These are phyloP conservation scores for Monilinia aucupariae DNA, from an alignment of 2,329 filamentous ascomycete species.

Conservation along the genomic window DNA sequence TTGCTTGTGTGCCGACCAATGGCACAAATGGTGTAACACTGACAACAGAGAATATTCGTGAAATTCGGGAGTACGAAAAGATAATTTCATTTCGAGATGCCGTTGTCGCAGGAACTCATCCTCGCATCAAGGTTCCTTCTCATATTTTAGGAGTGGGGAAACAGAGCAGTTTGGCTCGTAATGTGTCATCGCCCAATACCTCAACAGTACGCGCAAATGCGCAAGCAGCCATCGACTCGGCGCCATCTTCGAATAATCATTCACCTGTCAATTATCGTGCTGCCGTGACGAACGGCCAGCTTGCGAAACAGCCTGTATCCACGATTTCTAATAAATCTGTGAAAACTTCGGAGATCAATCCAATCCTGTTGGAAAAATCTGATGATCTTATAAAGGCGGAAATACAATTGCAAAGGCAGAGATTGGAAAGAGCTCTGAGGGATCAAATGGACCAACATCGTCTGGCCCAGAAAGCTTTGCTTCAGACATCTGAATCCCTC, in stretches of 20 bases:
- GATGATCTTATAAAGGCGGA: constrained; percentile 79
- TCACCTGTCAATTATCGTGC: constrained; percentile 30
- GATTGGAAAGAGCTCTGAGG: constrained; percentile 70
- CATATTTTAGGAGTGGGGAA: constrained; percentile 37
- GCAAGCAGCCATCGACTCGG: constrained; percentile 23
- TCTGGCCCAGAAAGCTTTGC: constrained; percentile 39
- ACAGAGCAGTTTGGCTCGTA: constrained; percentile 23
- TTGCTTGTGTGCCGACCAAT: constrained; percentile 33
- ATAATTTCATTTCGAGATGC: constrained; percentile 76
- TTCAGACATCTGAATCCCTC: constrained; percentile 46
- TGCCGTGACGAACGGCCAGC: constrained; percentile 33
- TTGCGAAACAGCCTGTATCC: constrained; percentile 14
- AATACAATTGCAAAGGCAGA: constrained; percentile 70
- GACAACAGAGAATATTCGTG: constrained; percentile 47
- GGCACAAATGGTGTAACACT: constrained; percentile 33
- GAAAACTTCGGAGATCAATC: constrained; percentile 64
- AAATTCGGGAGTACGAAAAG: constrained; percentile 68
- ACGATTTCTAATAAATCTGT: constrained; percentile 36
- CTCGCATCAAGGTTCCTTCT: constrained; percentile 52
- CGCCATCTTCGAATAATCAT: constrained; percentile 24
- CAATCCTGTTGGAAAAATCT: constrained; percentile 80
- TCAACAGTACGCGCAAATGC: constrained; percentile 26
- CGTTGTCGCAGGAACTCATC: constrained; percentile 71
- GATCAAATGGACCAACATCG: constrained; percentile 68
- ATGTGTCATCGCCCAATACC: constrained; percentile 26